Evolutionary conservation across 805 yeast genomes (phyloP), one percentile per base, ranked within the genome.

Genomic region (Pichia occidentalis): DNA sequence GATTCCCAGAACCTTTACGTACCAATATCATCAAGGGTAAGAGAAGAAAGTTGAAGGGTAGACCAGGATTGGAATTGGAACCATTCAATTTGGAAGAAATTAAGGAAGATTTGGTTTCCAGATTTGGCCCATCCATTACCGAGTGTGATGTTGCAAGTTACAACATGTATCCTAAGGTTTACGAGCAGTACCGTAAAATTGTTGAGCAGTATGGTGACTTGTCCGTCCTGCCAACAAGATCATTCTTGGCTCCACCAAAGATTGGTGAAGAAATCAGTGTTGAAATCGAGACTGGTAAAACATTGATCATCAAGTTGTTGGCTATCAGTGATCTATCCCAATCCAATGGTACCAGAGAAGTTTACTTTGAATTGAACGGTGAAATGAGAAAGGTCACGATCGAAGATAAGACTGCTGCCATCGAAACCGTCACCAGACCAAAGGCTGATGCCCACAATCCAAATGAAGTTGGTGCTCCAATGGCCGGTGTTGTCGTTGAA

Each of bases 1-100:
- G 99, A 7, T 92, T 92, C 95, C 98, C 99, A 43, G 99, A 92
- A 68, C 98, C 99, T 27, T 72, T 92, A 64, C 80, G 99, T 68
- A 73, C 95, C 27, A 85, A 88, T 62, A 75, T 92, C 46, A 77
- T 92, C 57, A 77, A 79, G 55, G 94, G 88, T 61, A 87, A 87
- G 80, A 83, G 98, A 69, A 79, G 84, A 67, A 86, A 86, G 67
- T 75, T 92, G 64, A 75, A 78, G 45, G 67, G 71, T 50, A 80
- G 99, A 67, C 98, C 99, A 30, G 99, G 99, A 47, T 75, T 90
- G 59, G 78, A 77, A 54, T 70, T 92, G 59, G 74, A 78, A 39
- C 97, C 99, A 50, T 71, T 87, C 54, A 85, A 92, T 61, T 70
- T 92, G 52, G 73, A 60, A 20, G 69, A 70, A 27, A 75, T 92